These are phyloP conservation scores for Boletus bicolor DNA, from an alignment of 768 basidiomycete species.

Conservation along the genomic window DNA sequence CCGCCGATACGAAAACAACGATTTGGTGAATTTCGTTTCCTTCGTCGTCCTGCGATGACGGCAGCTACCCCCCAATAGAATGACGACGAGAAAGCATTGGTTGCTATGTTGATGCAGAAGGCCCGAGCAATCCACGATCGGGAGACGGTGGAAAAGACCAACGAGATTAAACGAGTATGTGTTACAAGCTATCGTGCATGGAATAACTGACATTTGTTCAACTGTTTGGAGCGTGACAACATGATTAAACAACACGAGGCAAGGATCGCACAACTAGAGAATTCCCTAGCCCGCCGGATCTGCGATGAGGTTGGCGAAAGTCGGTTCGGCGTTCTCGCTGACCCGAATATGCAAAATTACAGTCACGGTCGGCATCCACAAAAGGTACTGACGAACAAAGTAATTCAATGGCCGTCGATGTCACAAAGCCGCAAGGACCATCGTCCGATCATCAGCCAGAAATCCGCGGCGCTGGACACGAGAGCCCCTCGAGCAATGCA, in stretches of 20 bases:
- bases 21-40: constrained; percentile 40
- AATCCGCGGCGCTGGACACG: constrained; percentile 17
- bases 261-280: constrained; percentile 46
- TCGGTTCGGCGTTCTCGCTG: constrained; percentile 13
- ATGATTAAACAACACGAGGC: constrained; percentile 41
- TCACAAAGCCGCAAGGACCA: constrained; percentile 8
- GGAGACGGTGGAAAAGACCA: constrained; percentile 49
- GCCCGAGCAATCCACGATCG: constrained; percentile 50
- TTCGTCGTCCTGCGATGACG: constrained; percentile 10
- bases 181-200: neutral
- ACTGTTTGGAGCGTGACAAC: constrained; percentile 44
- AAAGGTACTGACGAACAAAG: constrained; percentile 14
- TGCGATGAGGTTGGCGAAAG: constrained; percentile 30
- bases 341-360: constrained; percentile 10
- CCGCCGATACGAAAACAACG: constrained; percentile 42
- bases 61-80: constrained; percentile 33
- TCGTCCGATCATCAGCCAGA: constrained; percentile 16
- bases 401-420: constrained; percentile 9
- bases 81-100: constrained; percentile 49
- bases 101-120: constrained; percentile 41
- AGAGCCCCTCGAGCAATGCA: constrained; percentile 8
- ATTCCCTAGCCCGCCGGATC: constrained; percentile 43
- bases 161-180: constrained; percentile 53
- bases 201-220: constrained; percentile 5
- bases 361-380: constrained; percentile 11